Evolutionary conservation across 1,139 yeast genomes (phyloP).

Genomic region (Hanseniaspora sp.): DNA sequence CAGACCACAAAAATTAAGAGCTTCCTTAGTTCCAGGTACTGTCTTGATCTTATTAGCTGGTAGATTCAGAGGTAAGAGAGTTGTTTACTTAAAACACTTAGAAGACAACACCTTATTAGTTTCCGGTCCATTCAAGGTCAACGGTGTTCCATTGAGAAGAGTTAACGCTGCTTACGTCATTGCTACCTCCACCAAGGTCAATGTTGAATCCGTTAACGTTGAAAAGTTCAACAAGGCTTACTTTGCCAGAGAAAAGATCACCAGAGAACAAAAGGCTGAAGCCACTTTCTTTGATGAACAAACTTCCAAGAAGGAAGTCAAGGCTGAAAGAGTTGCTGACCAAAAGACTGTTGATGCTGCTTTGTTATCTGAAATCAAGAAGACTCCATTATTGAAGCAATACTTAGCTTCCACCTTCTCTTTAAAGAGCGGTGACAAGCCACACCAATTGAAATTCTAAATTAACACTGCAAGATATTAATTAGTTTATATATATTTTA

Average conservation of each 20-base stretch:
- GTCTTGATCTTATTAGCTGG: slow-evolving; percentile 97
- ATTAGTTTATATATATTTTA: slow-evolving; percentile 4
- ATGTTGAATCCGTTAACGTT: slow-evolving; percentile 70
- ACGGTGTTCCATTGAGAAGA: slow-evolving; percentile 99
- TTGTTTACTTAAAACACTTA: slow-evolving; percentile 92
- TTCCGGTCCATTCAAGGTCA: slow-evolving; percentile 98
- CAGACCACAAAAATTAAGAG: slow-evolving; percentile 93
- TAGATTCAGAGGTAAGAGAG: slow-evolving; percentile 99
- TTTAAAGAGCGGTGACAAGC: slow-evolving; percentile 97
- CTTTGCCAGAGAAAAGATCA: slow-evolving; percentile 91
- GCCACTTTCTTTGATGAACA: slow-evolving; percentile 89
- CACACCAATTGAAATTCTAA: slow-evolving; percentile 97
- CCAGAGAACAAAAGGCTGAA: slow-evolving; percentile 74
- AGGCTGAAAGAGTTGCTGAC: slow-evolving; percentile 94
- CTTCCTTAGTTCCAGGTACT: slow-evolving; percentile 97
- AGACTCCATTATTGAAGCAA: slow-evolving; percentile 96
- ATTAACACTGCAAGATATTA: slow-evolving; percentile 16
- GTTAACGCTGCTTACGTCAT: slow-evolving; percentile 97
- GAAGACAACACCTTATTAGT: slow-evolving; percentile 98
- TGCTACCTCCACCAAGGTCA: slow-evolving; percentile 92
- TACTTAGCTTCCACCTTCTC: slow-evolving; percentile 95
- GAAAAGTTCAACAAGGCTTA: slow-evolving; percentile 89
- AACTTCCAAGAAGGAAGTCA: slow-evolving; percentile 61
- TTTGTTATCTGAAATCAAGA: slow-evolving; percentile 86
- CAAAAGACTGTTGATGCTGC: slow-evolving; percentile 95